Base-by-base conservation (phyloP, 1,284 basidiomycete genomes). In the Puccinia novopanici region DNA sequence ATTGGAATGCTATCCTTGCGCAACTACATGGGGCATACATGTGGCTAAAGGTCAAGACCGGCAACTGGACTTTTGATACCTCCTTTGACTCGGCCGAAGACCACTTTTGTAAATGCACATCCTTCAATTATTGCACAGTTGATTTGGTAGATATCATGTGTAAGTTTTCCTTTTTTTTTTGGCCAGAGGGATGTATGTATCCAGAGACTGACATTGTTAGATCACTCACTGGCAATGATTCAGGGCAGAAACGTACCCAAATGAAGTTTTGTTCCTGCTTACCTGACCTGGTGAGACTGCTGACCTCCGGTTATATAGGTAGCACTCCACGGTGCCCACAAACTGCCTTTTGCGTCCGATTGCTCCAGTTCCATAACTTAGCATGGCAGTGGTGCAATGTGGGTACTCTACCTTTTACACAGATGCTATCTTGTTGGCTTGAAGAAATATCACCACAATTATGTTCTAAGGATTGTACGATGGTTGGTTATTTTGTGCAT, bases 371-470 rank as follows among this genome's bases (percentile, higher is more conserved):
- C 40, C 72, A 75, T 13, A 42, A 59, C 61, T n/a, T 50, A 2
- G 54, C 59, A 15, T 75, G 72, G 72, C 54, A 75, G 72, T 74
- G 34, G 34, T 74, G 72, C 54, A 68, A 27, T 27, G 42, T 68
- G 3, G 22, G n/a, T 15, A 50, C 67, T 3, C 67, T 48, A 2
- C 67, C 67, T 8, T 68, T 68, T 15, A 52, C 48, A 10, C n/a
- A 68, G 13, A 30, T 52, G 42, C 9, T 68, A 12, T 30, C 42
- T 1, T n/a, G 15, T 2, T 68, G 67, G 67, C 27, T 68, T 12
- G 67, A 68, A 68, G 42, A 48, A 52, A 2, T 17, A 40, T 68
- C 67, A 2, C n/a, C 3, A 12, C n/a, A 68, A 68, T 45, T 45
- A 15, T 15, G 45, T 15, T 45, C 45, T 15, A 45, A 6, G 15